phyloP scores from a whole-genome alignment of 768 basidiomycete genomes.

The Mrakia hoshinonis region DNA sequence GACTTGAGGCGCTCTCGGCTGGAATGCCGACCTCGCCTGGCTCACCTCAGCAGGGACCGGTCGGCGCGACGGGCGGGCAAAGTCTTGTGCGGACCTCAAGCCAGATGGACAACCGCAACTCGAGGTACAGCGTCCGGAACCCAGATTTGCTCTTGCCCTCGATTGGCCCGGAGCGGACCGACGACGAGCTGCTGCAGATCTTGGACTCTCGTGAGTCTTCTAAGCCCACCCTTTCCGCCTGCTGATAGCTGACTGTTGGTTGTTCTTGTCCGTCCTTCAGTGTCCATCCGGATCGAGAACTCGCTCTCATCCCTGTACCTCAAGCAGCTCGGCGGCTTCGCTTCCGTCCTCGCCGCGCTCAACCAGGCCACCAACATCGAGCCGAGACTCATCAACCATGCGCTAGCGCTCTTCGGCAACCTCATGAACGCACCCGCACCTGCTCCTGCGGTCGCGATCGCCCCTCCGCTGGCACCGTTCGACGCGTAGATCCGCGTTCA shows the following conservation, averaged over 20 bases:
- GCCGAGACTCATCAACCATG: conserved; percentile 35
- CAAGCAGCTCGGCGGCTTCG: conserved; percentile 40
- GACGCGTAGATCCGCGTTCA: background rate
- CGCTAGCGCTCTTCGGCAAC: conserved; percentile 31
- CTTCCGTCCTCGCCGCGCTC: conserved; percentile 36
- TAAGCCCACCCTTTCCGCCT: background rate
- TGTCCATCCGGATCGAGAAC: conserved; percentile 69
- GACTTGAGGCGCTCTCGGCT: conserved; percentile 59
- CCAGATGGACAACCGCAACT: conserved; percentile 19
- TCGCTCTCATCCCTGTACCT: conserved; percentile 45
- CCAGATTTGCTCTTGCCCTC: conserved; percentile 58
- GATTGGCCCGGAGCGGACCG: conserved; percentile 60
- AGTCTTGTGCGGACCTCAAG: background rate
- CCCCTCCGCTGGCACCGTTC: background rate
- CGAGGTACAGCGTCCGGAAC: conserved; percentile 38
- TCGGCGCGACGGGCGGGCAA: background rate
- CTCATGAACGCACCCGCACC: conserved; percentile 9
- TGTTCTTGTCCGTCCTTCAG: background rate
- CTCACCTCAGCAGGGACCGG: background rate
- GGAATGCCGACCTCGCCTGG: background rate
- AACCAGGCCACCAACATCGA: conserved; percentile 38
- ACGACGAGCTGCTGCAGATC: conserved; percentile 62
- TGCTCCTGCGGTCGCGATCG: background rate
- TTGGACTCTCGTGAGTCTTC: conserved; percentile 52
- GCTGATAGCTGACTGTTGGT: background rate